Evolutionary conservation across 2,329 filamentous ascomycete species (phyloP), one percentile per base, ranked within the genome.

Genomic region (Arthrocladium fulminans): DNA sequence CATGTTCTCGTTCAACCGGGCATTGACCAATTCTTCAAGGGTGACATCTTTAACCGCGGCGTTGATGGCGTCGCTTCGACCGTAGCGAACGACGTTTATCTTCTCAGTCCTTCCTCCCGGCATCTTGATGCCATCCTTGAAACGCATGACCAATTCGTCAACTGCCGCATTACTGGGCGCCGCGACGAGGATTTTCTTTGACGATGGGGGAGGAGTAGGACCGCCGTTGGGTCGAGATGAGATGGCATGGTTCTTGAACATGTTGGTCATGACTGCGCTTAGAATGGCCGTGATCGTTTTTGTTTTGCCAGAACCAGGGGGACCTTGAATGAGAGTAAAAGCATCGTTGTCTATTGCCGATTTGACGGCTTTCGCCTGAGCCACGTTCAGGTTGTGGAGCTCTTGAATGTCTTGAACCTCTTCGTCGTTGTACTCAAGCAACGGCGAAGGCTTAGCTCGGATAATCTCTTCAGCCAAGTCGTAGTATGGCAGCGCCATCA

Each of bases 101-200:
- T 86, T 85, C 56, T 86, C 82, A 10, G 73, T 72, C 23, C 80
- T 75, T 1, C 92, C 90, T 37, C 76, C 79, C 50, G 79, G 74
- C 0, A 87, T 89, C 61, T 83, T 90, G 45, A 98, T 77, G 3
- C 92, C 92, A 46, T 80, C 73, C 67, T 94, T 97, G 60, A 98
- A 77, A 69, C 92, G 84, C 65, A 96, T 81, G 15, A 98, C 92
- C 53, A 98, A 65, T 65, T 98, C 92, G 63, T 98, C 92, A 4
- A 98, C 92, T 25, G 92, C 92, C 5, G 92, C 92, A 65, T 98
- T 98, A 74, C 89, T 97, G 12, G 92, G 92, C n/a, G 92, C 92
- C 62, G 92, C 98, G 20, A 98, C 87, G 22, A 98, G 76, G 22
- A 98, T 74, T 65, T 97, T 98, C 68, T 94, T 96, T 2, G 78